These are phyloP conservation scores for Coccomyxa sp. DNA, from an alignment of 139 green algal genomes.

Conservation along the genomic window DNA sequence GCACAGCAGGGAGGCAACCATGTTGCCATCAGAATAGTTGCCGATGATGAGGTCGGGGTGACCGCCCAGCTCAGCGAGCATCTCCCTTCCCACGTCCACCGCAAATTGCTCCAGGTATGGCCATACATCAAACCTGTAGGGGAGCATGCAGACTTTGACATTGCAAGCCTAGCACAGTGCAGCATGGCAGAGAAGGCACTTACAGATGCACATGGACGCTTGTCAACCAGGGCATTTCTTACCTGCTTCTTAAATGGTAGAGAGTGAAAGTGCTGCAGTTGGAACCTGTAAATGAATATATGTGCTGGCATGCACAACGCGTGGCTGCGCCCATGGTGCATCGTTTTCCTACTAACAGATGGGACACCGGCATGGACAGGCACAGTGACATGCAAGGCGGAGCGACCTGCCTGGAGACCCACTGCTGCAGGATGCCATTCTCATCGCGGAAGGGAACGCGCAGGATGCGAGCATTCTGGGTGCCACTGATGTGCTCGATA, in stretches of 20 bases:
- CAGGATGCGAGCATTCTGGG: constrained; percentile 59
- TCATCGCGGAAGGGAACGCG: constrained; percentile 67
- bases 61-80: constrained; percentile 53
- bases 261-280: no score
- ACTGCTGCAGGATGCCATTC: constrained; percentile 50
- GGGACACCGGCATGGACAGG: no score
- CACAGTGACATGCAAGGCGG: no score
- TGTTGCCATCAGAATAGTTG: constrained; percentile 82
- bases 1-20: constrained; percentile 72
- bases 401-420: constrained; percentile 52
- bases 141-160: neutral
- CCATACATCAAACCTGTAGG: constrained; percentile 20
- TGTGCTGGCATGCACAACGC: no score
- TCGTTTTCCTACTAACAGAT: no score
- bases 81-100: constrained; percentile 56
- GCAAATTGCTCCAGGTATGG: constrained; percentile 82
- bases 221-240: no score
- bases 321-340: no score
- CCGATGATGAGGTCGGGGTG: constrained; percentile 75
- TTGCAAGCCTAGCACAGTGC: neutral
- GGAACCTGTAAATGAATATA: no score
- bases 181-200: no score
- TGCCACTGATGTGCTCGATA: constrained; percentile 71
- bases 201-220: neutral
- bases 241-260: no score